Evolutionary conservation across 192 early-diverging fungal species (phyloP), one percentile per base, ranked within the genome.

Genomic region (Backusella luteola): DNA sequence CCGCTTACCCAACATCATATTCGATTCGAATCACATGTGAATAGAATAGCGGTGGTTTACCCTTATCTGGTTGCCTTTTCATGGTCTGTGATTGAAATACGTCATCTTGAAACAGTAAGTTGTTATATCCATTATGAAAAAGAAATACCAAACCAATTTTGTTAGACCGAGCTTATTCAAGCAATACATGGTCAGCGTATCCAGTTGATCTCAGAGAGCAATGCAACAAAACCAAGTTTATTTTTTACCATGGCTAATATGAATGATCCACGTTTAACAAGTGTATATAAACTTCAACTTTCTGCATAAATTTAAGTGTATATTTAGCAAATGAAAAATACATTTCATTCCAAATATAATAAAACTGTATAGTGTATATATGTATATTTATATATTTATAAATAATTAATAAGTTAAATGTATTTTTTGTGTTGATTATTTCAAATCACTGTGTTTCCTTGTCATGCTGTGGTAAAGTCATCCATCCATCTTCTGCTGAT

Each of bases 41-140:
- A 46, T 29, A 7, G 6, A 17, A 66, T 78, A 14, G 34, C 59
- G 6, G 6, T 78, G 26, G 39, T 78, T 4, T 56, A 73, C 29
- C 71, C 68, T 2, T 78, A 73, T 26, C 39, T 78, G 8, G 35
- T 78, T 23, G 34, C 59, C 1, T 67, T 78, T 52, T 72, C 77
- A 19, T 26, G 29, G 14, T 73, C 23, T 34, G 44, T 78, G 6
- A 72, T 78, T 26, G 77, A 78, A 41, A 73, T 78, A 66, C 32
- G 77, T 2, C 72, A 78, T 67, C 23, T 78, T 6, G 21, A 38
- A 67, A 78, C 77, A 12, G 77, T 78, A 73, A 77, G 76, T 77
- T 77, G n/a, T 56, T 29, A 14, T 63, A 3, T 14, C 21, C 11
- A 39, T 12, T 11, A 39, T 39, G 38, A 11, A 12, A 3, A 39